Percentiles rank a stretch among this genome's conserved stretches.
These are phyloP conservation scores for Pistacia atlantica DNA, from an alignment of 345 rosid genomes.

Conservation along the genomic window DNA sequence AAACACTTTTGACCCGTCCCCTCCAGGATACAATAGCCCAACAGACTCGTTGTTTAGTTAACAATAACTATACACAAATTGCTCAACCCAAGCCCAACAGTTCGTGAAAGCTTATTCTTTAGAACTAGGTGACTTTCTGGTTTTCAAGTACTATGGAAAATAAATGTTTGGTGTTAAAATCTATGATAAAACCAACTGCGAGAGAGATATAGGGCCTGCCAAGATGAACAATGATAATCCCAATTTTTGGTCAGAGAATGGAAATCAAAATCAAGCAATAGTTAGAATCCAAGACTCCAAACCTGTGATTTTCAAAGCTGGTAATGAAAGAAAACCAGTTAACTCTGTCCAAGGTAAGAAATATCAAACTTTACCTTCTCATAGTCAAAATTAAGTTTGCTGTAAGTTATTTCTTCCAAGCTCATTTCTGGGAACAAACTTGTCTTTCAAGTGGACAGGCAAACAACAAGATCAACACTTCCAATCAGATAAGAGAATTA, in stretches of 20 bases:
- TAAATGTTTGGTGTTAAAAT: slow-evolving; percentile 15
- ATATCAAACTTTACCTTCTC: background rate
- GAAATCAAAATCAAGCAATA: background rate
- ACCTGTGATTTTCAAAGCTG: background rate
- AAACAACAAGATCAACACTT: background rate
- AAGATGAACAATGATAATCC: background rate
- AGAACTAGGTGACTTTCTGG: slow-evolving; percentile 11
- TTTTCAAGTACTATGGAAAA: slow-evolving; percentile 10
- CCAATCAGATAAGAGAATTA: slow-evolving; percentile 6
- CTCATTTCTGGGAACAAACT: background rate
- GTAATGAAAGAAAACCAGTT: background rate
- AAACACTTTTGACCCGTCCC: too few relatives aligned
- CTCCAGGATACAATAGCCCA: too few relatives aligned
- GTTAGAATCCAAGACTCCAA: background rate
- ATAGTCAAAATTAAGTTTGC: background rate
- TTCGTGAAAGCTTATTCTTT: slow-evolving; percentile 12
- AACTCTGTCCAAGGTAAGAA: background rate
- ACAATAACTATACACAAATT: too few relatives aligned
- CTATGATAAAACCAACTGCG: slow-evolving; percentile 1
- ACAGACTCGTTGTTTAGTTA: too few relatives aligned
- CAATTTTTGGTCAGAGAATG: background rate
- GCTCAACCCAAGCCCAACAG: background rate
- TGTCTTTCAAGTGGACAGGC: background rate
- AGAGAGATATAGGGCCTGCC: background rate
- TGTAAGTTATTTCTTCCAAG: background rate